Percentiles rank a stretch among this genome's conserved stretches.
phyloP scores from a whole-genome alignment of 306 rosid species.

The Carpinus viminea region DNA sequence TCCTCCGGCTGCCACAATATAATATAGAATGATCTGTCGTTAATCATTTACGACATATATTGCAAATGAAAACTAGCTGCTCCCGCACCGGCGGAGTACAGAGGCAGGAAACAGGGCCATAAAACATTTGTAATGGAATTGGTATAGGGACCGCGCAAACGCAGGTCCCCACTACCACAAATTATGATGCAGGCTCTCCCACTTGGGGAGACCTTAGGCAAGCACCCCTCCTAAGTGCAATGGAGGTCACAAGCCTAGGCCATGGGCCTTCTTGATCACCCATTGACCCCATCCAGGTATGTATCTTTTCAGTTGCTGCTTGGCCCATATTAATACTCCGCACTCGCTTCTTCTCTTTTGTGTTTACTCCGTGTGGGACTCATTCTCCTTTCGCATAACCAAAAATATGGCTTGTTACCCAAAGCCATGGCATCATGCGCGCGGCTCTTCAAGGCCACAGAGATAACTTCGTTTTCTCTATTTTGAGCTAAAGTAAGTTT shows the following conservation, averaged over 20 bases:
- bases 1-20: no score
- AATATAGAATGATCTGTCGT: no score
- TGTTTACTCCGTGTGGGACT: background rate
- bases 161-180: slow-evolving; percentile 62
- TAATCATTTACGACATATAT: no score
- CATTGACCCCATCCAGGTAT: slow-evolving; percentile 60
- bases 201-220: slow-evolving; percentile 49
- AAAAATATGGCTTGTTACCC: no score
- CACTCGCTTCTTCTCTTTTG: background rate
- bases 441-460: no score
- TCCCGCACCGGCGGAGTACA: no score
- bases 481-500: no score
- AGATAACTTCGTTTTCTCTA: no score
- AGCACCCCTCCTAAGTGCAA: slow-evolving; percentile 53
- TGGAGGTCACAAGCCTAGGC: slow-evolving; percentile 45
- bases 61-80: no score
- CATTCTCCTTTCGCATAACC: no score
- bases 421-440: no score
- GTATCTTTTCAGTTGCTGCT: background rate
- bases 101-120: no score
- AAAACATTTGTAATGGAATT: background rate
- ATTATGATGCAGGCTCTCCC: slow-evolving; percentile 68
- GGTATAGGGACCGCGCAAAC: slow-evolving; percentile 56
- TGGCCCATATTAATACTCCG: background rate
- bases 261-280: slow-evolving; percentile 37